Base-by-base conservation (phyloP, 108 stramenopile species). In the Chaetoceros muelleri region DNA sequence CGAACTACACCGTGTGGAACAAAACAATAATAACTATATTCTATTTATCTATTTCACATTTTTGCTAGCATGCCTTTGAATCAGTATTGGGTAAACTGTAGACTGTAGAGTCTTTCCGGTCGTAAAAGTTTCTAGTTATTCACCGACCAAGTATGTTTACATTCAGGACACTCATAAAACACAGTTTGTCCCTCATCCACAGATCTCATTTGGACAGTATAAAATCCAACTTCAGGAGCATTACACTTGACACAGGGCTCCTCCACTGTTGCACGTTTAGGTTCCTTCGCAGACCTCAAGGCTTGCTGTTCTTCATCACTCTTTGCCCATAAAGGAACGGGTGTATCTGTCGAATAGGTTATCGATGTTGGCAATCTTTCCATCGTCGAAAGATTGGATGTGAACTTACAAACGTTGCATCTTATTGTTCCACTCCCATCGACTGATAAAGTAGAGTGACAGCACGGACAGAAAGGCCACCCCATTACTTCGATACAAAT, bases 101-200 rank as follows among this genome's bases (percentile, higher is more conserved):
- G n/a, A n/a, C n/a, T n/a, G n/a, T n/a, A n/a, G n/a, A n/a, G n/a
- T n/a, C n/a, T n/a, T n/a, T n/a, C n/a, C n/a, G n/a, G n/a, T n/a
- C n/a, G n/a, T n/a, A n/a, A n/a, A n/a, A n/a, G n/a, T n/a, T n/a
- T n/a, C 64, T 87, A 95, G 55, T 95, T 95, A 69, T 95, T 95
- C 52, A 87, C 69, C 1, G 87, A 90, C 81, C 85, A 96, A 13
- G 85, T 93, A 60, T 93, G 79, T 23, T 77, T 72, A 67, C 96
- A 97, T 8, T 75, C 70, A 0, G 92, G 93, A 59, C 98, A 99
- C 67, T 97, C 96, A 64, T 98, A 99, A 71, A 99, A 99, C 2
- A 98, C 96, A 13, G 98, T 99, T 66, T 96, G 96, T 5, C 98
- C 98, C 63, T 99, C 98, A 81, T 99, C 98, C 25, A 96, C 98